Conservation (phyloP, 306 rosid species). For the Corylus heterophylla region DNA sequence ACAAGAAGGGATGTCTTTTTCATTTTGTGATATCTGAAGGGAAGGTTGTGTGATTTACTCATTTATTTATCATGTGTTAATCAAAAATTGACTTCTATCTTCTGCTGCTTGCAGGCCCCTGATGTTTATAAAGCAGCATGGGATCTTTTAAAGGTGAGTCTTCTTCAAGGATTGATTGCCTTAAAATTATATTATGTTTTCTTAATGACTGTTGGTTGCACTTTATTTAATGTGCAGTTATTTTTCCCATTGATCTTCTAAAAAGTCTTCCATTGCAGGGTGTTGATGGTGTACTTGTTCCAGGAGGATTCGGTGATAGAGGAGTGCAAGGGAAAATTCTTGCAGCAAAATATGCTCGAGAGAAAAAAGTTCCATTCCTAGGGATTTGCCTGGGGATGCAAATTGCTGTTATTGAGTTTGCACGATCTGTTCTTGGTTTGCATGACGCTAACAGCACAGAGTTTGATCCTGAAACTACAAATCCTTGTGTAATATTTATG, state of each 20-base stretch:
- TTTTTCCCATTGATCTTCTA: conserved; percentile 17
- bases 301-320: conserved; percentile 96
- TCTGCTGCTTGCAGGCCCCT: conserved; percentile 56
- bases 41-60: background rate
- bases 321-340: conserved; percentile 92
- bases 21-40: background rate
- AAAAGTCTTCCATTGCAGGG: conserved; percentile 57
- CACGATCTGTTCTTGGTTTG: conserved; percentile 79
- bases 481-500: conserved; percentile 88
- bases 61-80: conserved; percentile 7
- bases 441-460: conserved; percentile 83
- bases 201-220: conserved; percentile 3
- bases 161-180: conserved; percentile 7
- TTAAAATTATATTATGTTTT: background rate
- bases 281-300: conserved; percentile 84
- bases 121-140: conserved; percentile 63
- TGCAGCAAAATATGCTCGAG: conserved; percentile 89
- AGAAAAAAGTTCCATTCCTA: conserved; percentile 71
- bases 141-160: conserved; percentile 75
- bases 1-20: background rate
- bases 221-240: conserved; percentile 11
- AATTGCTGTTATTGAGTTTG: conserved; percentile 86
- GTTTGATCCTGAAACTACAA: conserved; percentile 66
- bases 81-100: conserved; percentile 12
- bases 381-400: conserved; percentile 97